Evolutionary conservation across 1,139 yeast genomes (phyloP).

Genomic region (Pichia sp.): DNA sequence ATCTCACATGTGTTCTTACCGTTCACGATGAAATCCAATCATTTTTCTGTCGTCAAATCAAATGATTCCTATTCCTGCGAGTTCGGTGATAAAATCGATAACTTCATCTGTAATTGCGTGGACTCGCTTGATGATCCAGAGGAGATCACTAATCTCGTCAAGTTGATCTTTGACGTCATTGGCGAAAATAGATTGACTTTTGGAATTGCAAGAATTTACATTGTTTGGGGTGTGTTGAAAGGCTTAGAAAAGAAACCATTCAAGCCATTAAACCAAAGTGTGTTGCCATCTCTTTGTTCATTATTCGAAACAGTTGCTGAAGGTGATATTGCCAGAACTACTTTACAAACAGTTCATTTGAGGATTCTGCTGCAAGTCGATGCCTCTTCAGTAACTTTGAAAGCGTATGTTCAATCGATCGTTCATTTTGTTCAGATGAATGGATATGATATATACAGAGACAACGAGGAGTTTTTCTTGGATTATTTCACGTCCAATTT

Average conservation of each 20-base stretch:
- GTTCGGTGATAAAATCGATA: constrained; percentile 45
- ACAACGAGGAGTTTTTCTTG: constrained; percentile 28
- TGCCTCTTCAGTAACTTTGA: constrained; percentile 18
- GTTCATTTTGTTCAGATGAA: constrained; percentile 38
- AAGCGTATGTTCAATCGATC: constrained; percentile 28
- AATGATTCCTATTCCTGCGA: constrained; percentile 36
- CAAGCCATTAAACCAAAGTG: constrained; percentile 27
- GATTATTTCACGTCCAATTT: constrained; percentile 25
- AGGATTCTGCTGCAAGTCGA: constrained; percentile 32
- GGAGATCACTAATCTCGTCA: constrained; percentile 24
- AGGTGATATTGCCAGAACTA: constrained; percentile 45
- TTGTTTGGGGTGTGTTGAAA: constrained; percentile 46
- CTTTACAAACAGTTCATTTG: constrained; percentile 44
- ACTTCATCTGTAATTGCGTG: constrained; percentile 41
- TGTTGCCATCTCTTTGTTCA: constrained; percentile 28
- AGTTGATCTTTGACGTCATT: constrained; percentile 37
- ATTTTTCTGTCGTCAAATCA: constrained; percentile 37
- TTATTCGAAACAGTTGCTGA: constrained; percentile 52
- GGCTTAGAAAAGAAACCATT: constrained; percentile 34
- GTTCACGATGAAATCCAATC: constrained; percentile 55
- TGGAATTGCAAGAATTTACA: constrained; percentile 65
- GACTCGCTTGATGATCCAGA: constrained; percentile 25
- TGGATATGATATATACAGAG: constrained; percentile 29
- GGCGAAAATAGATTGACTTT: constrained; percentile 43
- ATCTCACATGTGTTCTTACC: constrained; percentile 51